Conservation (phyloP, 139 green algal species). For the Chlorella sp. region DNA sequence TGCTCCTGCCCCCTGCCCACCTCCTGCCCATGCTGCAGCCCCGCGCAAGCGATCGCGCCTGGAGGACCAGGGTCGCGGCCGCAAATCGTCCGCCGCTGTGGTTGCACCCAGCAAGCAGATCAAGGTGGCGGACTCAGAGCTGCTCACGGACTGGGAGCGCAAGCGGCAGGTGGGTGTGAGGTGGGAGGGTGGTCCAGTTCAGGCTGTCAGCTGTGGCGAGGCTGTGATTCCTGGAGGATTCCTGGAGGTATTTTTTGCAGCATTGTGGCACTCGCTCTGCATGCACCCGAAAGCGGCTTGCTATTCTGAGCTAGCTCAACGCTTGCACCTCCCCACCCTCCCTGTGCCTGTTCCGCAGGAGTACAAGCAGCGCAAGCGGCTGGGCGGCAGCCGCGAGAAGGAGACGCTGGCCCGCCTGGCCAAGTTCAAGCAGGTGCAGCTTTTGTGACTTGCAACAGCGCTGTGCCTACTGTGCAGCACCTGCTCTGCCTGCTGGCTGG, state of each 20-base stretch:
- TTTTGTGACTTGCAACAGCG: too few relatives aligned
- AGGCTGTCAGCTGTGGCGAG: too few relatives aligned
- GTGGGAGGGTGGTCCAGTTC: too few relatives aligned
- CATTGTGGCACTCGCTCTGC: too few relatives aligned
- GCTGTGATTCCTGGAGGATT: too few relatives aligned
- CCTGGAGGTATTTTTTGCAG: too few relatives aligned
- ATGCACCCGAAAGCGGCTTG: too few relatives aligned
- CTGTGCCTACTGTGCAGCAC: too few relatives aligned
- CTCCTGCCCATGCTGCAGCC: too few relatives aligned
- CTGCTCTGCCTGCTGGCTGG: too few relatives aligned
- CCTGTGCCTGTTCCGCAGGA: constrained; percentile 37
- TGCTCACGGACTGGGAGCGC: constrained; percentile 81
- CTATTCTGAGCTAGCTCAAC: too few relatives aligned
- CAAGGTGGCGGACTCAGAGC: constrained; percentile 66
- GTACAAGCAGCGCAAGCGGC: constrained; percentile 77
- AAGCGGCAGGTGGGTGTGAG: constrained; percentile 43
- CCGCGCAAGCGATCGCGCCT: constrained; percentile 36
- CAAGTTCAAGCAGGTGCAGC: constrained; percentile 59
- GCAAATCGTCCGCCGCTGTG: constrained; percentile 16
- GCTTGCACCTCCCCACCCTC: not conserved
- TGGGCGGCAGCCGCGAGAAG: constrained; percentile 70
- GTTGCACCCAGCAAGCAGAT: constrained; percentile 28
- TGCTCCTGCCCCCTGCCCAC: not conserved
- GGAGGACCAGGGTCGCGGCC: constrained; percentile 16
- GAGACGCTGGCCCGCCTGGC: constrained; percentile 69